Evolutionary conservation across 371 early-diverging fungal genomes (phyloP).

Genomic region (Homolaphlyctis polyrhiza): DNA sequence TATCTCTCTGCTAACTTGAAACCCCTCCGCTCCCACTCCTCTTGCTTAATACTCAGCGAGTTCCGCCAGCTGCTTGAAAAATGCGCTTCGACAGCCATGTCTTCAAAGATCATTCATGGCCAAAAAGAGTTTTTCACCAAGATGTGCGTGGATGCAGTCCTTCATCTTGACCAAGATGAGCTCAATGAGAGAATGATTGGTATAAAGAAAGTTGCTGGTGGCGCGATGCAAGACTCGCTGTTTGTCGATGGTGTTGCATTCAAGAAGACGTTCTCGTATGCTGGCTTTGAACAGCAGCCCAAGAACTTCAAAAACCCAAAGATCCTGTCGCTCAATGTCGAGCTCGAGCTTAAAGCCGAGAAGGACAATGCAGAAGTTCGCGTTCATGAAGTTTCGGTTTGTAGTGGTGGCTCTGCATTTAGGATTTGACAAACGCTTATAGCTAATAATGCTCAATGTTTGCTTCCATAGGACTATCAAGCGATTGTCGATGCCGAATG

Average conservation of each 20-base stretch:
- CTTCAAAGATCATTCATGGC: conserved; percentile 96
- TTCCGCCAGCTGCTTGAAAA: conserved; percentile 90
- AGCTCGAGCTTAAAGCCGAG: conserved; percentile 99
- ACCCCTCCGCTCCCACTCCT: no score
- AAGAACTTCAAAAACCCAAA: conserved; percentile 94
- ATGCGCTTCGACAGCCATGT: conserved; percentile 98
- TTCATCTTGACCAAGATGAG: conserved; percentile 83
- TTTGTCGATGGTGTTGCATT: conserved; percentile 98
- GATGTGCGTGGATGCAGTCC: conserved; percentile 98
- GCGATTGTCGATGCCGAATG: conserved; percentile 99
- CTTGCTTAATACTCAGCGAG: conserved; percentile 37
- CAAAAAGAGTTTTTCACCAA: conserved; percentile 97
- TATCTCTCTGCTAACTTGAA: no score
- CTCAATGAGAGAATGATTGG: conserved; percentile 94
- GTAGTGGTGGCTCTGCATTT: no score
- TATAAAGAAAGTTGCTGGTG: conserved; percentile 98
- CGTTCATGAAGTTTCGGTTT: conserved; percentile 70
- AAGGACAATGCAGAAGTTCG: conserved; percentile 99
- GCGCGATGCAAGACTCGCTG: conserved; percentile 97
- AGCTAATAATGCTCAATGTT: conserved; percentile 27
- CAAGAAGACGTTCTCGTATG: conserved; percentile 99
- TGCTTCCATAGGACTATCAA: no score
- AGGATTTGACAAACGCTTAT: no score
- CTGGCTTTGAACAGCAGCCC: conserved; percentile 99
- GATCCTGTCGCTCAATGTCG: conserved; percentile 95